Evolutionary conservation across 768 basidiomycete species (phyloP).

Genomic region (Royoungia palumana): DNA sequence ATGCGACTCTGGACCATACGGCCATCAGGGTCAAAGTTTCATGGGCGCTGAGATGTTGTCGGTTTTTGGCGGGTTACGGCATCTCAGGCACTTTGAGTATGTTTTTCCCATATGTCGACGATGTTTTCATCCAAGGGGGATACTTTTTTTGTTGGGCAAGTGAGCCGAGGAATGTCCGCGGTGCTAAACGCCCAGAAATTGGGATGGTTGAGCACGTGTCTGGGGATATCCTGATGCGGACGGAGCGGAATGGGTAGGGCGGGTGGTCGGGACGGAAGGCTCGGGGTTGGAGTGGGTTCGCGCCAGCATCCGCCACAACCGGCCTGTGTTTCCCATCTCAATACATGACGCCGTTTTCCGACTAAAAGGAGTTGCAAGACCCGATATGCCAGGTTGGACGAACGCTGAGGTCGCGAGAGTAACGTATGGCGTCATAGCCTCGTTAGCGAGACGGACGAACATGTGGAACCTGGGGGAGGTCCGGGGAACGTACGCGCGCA

Average conservation of each 20-base stretch:
- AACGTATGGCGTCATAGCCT: constrained; percentile 8
- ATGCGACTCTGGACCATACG: no score
- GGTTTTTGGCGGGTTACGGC: constrained; percentile 2
- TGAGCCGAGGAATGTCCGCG: constrained; percentile 14
- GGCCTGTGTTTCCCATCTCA: background rate
- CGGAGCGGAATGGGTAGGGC: no score
- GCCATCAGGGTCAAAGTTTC: no score
- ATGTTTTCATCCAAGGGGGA: background rate
- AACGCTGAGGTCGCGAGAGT: background rate
- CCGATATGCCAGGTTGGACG: constrained; percentile 8
- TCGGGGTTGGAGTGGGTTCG: constrained; percentile 8
- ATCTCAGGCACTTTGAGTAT: background rate
- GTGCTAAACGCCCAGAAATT: background rate
- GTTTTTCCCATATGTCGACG: constrained; percentile 4
- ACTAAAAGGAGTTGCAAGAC: background rate
- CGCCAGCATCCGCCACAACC: constrained; percentile 12
- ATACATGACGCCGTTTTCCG: background rate
- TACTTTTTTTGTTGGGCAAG: background rate
- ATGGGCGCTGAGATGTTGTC: no score
- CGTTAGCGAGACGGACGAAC: constrained; percentile 13
- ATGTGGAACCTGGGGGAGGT: constrained; percentile 8
- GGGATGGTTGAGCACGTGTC: background rate
- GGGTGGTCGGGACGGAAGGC: background rate
- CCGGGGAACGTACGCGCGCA: no score
- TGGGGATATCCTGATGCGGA: background rate